These are phyloP conservation scores for Pistacia atlantica DNA, from an alignment of 345 rosid species.

Conservation along the genomic window DNA sequence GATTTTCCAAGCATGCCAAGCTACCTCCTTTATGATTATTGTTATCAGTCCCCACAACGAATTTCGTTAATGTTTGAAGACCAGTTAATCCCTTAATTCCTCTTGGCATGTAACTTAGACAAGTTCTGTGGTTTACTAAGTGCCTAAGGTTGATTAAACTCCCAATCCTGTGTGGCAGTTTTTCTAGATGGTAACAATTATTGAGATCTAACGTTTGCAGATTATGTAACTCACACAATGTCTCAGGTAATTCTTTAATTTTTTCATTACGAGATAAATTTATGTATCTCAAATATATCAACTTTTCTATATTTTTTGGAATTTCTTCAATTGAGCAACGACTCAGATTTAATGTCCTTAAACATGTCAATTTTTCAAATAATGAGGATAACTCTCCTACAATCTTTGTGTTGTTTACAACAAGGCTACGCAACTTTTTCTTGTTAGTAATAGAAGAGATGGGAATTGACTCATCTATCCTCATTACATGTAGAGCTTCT, in stretches of 20 bases:
- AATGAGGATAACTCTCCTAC: background rate
- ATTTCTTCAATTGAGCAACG: background rate
- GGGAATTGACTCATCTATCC: background rate
- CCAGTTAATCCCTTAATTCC: slow-evolving; percentile 8
- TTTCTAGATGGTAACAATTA: background rate
- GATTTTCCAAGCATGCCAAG: background rate
- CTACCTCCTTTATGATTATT: background rate
- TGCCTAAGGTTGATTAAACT: slow-evolving; percentile 13
- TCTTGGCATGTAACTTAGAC: slow-evolving; percentile 7
- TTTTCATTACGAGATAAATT: slow-evolving; percentile 5
- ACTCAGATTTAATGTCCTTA: background rate
- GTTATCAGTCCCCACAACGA: no score
- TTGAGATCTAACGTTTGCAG: slow-evolving; percentile 11
- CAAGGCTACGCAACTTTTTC: slow-evolving; percentile 25
- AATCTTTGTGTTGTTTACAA: background rate
- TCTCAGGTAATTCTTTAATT: slow-evolving; percentile 18
- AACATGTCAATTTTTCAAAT: background rate
- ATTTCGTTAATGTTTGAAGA: slow-evolving; percentile 8
- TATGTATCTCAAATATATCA: slow-evolving; percentile 25
- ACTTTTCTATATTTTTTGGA: slow-evolving; percentile 11
- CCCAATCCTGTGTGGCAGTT: slow-evolving; percentile 13
- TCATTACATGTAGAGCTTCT: slow-evolving; percentile 21
- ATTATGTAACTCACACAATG: slow-evolving; percentile 22
- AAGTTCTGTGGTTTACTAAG: background rate
- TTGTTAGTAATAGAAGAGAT: background rate